Evolutionary conservation across 257 asterid species (phyloP).

Genomic region (Phtheirospermum japonicum): DNA sequence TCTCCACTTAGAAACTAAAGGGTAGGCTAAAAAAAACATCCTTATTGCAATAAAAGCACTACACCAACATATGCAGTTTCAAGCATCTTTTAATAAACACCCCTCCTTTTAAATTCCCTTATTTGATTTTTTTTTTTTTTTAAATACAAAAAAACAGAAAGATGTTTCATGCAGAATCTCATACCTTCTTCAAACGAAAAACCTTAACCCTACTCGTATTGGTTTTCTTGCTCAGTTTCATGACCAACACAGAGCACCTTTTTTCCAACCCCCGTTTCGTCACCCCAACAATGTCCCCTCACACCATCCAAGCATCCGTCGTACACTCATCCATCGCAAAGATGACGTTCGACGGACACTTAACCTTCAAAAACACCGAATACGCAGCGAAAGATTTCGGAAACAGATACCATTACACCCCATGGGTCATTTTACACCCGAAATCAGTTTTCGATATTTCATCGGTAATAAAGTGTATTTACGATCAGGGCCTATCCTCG

Average conservation of each 20-base stretch:
- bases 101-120: conserved; percentile 33
- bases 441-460: conserved; percentile 73
- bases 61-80: conserved; percentile 7
- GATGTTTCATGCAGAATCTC: conserved; percentile 32
- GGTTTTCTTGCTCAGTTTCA: conserved; percentile 42
- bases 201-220: conserved; percentile 39
- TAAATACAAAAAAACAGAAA: conserved; percentile 16
- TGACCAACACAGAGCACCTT: conserved; percentile 41
- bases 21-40: background rate
- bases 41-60: background rate
- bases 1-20: conserved; percentile 23
- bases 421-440: conserved; percentile 67
- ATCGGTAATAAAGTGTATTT: conserved; percentile 44
- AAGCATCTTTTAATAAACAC: conserved; percentile 6
- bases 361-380: conserved; percentile 44
- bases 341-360: conserved; percentile 51
- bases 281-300: conserved; percentile 33
- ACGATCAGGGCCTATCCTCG: conserved; percentile 43
- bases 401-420: conserved; percentile 50
- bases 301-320: conserved; percentile 27
- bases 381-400: conserved; percentile 79
- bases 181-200: conserved; percentile 39
- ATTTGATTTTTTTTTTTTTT: background rate
- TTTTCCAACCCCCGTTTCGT: conserved; percentile 38
- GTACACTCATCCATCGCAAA: conserved; percentile 37